Evolutionary conservation across 176 grass and related monocot species (phyloP).

Genomic region (Oryza longistaminata): DNA sequence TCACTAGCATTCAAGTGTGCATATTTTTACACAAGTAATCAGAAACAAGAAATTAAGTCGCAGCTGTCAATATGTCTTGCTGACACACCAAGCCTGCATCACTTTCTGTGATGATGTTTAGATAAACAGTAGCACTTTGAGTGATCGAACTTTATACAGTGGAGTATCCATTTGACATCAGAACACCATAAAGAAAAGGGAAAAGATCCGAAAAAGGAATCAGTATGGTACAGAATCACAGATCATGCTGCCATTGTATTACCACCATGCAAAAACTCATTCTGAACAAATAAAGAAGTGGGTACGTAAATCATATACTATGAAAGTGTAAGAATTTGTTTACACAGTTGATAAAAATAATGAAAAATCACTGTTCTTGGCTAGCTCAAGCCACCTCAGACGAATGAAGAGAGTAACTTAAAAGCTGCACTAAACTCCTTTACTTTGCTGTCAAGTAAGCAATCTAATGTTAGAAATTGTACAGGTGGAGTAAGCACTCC

Average conservation of each 20-base stretch:
- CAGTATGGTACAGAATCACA: neutral
- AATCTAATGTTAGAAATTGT: neutral
- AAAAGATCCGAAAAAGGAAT: neutral
- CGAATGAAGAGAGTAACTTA: neutral
- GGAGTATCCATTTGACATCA: neutral
- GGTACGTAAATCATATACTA: neutral
- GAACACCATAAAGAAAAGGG: neutral
- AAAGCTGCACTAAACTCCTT: neutral
- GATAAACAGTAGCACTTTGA: too few species aligned
- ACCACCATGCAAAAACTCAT: neutral
- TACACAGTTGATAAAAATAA: neutral
- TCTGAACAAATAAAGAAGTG: neutral
- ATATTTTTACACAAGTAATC: neutral
- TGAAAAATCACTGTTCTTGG: neutral
- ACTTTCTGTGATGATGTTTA: neutral
- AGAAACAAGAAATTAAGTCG: neutral
- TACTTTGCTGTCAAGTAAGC: slow-evolving; percentile 21
- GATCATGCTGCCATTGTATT: neutral
- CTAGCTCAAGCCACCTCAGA: neutral
- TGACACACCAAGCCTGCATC: neutral
- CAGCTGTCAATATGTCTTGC: neutral
- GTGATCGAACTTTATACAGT: neutral
- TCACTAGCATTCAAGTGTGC: neutral
- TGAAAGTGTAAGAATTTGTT: neutral
- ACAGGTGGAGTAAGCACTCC: slow-evolving; percentile 26